Evolutionary conservation across 108 stramenopile genomes (phyloP).

Genomic region (Nitzschia sp.): DNA sequence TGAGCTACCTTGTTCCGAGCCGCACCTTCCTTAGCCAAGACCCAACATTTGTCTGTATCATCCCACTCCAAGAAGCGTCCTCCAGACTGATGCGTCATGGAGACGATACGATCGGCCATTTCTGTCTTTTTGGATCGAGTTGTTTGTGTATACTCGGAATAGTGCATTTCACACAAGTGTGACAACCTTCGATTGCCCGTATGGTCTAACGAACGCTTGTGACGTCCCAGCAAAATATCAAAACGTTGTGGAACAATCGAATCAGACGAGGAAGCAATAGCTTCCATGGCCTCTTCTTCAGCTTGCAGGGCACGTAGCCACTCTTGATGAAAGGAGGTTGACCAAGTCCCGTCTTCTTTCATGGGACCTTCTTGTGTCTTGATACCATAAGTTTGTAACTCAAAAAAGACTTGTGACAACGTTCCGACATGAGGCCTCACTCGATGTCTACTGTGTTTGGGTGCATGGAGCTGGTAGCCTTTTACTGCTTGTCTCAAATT

Average conservation of each 20-base stretch:
- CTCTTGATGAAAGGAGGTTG: conserved; percentile 18
- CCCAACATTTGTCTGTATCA: conserved; percentile 15
- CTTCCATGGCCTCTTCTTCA: conserved; percentile 1
- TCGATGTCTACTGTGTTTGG: not conserved
- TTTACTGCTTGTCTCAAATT: conserved; percentile 1
- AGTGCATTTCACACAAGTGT: conserved; percentile 13
- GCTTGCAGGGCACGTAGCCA: conserved; percentile 4
- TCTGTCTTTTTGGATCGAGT: conserved; percentile 8
- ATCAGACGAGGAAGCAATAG: not conserved
- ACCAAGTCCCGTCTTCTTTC: conserved; percentile 6
- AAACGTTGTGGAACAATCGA: conserved; percentile 12
- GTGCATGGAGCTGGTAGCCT: not conserved
- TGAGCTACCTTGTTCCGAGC: conserved; percentile 25
- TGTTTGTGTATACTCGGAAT: not conserved
- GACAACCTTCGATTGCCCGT: conserved; percentile 10
- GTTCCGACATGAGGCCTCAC: conserved; percentile 16
- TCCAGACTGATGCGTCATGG: conserved; percentile 10
- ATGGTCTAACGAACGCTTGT: not conserved
- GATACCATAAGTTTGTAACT: conserved; percentile 33
- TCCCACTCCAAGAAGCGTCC: conserved; percentile 13
- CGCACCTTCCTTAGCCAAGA: conserved; percentile 11
- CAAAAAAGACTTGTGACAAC: conserved; percentile 6
- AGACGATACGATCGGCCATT: conserved; percentile 8
- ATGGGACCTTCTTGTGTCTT: conserved; percentile 1
- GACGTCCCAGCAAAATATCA: conserved; percentile 11